Base-by-base conservation (phyloP, 306 rosid species). In the Citrullus colocynthis region DNA sequence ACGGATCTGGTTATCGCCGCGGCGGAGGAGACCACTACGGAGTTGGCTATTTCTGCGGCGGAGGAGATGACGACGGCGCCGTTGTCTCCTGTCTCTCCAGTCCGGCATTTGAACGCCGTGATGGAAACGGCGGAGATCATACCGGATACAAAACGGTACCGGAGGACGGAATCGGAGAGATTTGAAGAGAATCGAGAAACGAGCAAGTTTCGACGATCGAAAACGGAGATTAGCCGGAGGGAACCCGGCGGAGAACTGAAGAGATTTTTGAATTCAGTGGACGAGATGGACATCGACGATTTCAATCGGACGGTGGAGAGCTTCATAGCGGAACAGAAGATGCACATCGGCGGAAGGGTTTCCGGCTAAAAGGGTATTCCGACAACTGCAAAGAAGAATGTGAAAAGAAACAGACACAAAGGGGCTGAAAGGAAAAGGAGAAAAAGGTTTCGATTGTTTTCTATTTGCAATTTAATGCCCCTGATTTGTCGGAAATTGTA, bases 211-310 rank as follows among this genome's bases (percentile, higher is more conserved):
- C 85, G 76, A 78, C 80, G 89, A 51, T 36, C 65, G 36, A 79
- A 55, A 15, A 81, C 89, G 1, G 82, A 82, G 24, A 37, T 60
- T 2, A 8, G 49, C 37, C 52, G 44, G 56, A 51, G 56, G 84
- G 69, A 82, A 42, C 9, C 24, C 39, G 74, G 32, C 1, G 51
- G 48, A 10, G 88, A 84, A 77, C 5, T 72, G 56, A 48, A 24
- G 63, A 51, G 77, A 49, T 18, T 62, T 2, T 16, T 77, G 21
- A 13, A 79, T 28, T 16, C 73, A 4, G 89, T 89, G 80, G 90
- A 89, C 4, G 70, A 80, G 0, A 32, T 93, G 94, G 87, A 85
- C 80, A 61, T 87, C 58, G 96, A 88, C 7, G 98, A 93, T 7
- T 90, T 93, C 80, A 87, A 88, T 14, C 88, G 86, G 15, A 66